These are phyloP conservation scores for Omphalotus olearius DNA, from an alignment of 1,284 basidiomycete genomes.

Conservation along the genomic window DNA sequence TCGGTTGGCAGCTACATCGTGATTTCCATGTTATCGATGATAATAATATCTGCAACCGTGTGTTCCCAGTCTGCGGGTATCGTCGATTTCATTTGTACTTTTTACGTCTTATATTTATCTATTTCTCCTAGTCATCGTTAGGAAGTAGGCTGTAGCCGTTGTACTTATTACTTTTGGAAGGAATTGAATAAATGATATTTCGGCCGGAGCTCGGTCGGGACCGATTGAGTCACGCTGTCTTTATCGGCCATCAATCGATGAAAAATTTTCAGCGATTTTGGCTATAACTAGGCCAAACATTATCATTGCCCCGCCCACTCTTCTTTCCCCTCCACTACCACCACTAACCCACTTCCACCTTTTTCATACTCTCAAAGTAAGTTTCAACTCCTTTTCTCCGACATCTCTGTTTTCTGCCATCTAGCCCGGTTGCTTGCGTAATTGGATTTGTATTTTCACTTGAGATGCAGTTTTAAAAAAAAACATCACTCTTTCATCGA, in stretches of 20 bases:
- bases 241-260: not conserved
- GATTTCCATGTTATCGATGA: conserved; percentile 4
- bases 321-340: conserved; percentile 29
- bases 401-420: conserved; percentile 8
- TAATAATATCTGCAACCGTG: not conserved
- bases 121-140: not conserved
- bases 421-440: no score
- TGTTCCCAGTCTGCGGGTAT: not conserved
- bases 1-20: conserved; percentile 1
- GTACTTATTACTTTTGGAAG: not conserved
- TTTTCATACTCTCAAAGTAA: conserved; percentile 33
- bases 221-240: conserved; percentile 25
- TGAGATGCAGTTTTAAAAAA: not conserved
- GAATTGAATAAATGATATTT: not conserved
- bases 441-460: no score
- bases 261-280: not conserved
- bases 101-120: conserved; percentile 1
- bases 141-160: not conserved
- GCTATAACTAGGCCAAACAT: conserved; percentile 27
- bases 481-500: not conserved
- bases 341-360: conserved; percentile 22
- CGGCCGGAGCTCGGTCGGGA: conserved; percentile 26
- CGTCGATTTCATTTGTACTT: conserved; percentile 7
- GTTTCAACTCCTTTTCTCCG: conserved; percentile 19
- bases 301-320: conserved; percentile 38